Evolutionary conservation across 1,284 basidiomycete species (phyloP), one percentile per base, ranked within the genome.

Genomic region (Ceratobasidium sp.): DNA sequence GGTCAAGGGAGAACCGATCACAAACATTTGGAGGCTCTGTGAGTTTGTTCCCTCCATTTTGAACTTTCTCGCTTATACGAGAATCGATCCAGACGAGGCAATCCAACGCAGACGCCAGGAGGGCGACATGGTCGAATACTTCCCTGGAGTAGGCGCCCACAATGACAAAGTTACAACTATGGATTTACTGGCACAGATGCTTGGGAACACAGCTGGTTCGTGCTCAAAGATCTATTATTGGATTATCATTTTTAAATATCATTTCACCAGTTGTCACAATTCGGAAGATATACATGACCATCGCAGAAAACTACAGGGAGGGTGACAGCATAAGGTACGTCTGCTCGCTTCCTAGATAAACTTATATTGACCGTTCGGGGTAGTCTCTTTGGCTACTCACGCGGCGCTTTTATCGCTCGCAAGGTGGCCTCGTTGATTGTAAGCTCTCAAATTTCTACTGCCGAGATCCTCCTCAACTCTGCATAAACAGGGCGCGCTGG

Each of bases 351-450:
- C 34, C 9, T 49, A 29, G 34, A 6, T 37, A 11, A 34, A 5
- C 14, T 34, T 5, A 8, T 49, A n/a, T 22, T 49, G 48, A 49
- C 8, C n/a, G 3, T 19, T 8, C 22, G 58, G 22, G 13, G 1
- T 53, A 41, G 69, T 51, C 31, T 73, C n/a, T 73, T 73, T 34
- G 69, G 69, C 7, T 73, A 62, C 34, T 63, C 58, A 3, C 58
- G 69, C n/a, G 75, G 75, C 9, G 75, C 75, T 16, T 76, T 76
- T 49, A 74, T 66, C 29, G 75, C 56, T 41, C 73, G 75, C 27
- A 76, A 75, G 48, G 75, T 76, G 13, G 75, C 75, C 8, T 53
- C 48, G 2, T 29, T 76, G 1, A 74, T 76, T 24, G 75, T 75
- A 56, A 48, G 75, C 64, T 34, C 34, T 34, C 34, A 34, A 2